Conservation (phyloP, 116 monocot genomes). For the Phalaenopsis hybrid region DNA sequence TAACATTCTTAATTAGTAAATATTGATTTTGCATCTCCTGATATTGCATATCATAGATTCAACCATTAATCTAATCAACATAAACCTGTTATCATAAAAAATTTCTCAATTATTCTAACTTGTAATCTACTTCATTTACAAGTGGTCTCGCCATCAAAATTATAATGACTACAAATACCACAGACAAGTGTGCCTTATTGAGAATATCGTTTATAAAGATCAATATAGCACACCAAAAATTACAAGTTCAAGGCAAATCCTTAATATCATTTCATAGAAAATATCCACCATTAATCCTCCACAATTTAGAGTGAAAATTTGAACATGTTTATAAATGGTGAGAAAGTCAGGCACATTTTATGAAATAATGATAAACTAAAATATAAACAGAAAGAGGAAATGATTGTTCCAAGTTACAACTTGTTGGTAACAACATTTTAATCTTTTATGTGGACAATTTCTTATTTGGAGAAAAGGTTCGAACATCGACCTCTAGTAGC, state of each 20-base stretch:
- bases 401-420: background rate
- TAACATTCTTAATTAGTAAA: background rate
- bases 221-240: background rate
- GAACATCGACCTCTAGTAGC: background rate
- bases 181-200: no score
- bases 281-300: background rate
- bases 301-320: background rate
- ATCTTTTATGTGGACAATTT: background rate
- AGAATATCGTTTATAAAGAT: background rate
- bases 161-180: no score
- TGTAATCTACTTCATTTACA: background rate
- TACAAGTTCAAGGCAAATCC: background rate
- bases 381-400: background rate
- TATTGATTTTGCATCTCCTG: background rate
- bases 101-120: background rate
- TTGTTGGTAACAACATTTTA: background rate
- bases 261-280: background rate
- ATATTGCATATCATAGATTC: background rate
- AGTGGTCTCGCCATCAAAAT: no score
- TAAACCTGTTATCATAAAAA: no score
- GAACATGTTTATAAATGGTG: background rate
- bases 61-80: background rate
- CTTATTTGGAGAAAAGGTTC: background rate
- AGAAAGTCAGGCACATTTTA: no score
- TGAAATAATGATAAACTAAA: background rate